Evolutionary conservation across 495 filamentous ascomycete species (phyloP).

Genomic region (Penicillium atrosanguineum): DNA sequence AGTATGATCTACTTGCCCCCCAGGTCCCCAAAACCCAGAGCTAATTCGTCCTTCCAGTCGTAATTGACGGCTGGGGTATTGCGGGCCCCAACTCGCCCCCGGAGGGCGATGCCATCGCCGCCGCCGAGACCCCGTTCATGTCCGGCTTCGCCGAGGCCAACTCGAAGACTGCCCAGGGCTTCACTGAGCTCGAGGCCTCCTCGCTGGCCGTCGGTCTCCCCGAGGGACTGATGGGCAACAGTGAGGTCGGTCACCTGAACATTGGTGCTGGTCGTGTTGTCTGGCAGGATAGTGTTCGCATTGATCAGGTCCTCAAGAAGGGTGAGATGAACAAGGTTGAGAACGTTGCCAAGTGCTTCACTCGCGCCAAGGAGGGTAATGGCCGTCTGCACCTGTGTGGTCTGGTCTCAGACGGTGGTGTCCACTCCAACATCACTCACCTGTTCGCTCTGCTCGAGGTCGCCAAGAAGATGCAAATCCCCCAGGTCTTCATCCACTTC

Average conservation of each 20-base stretch:
- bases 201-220: constrained; percentile 94
- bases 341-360: constrained; percentile 73
- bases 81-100: constrained; percentile 71
- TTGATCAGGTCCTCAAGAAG: constrained; percentile 93
- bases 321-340: constrained; percentile 74
- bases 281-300: constrained; percentile 98
- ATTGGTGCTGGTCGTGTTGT: constrained; percentile 97
- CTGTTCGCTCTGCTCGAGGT: constrained; percentile 81
- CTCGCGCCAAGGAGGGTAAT: constrained; percentile 79
- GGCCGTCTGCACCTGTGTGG: constrained; percentile 90
- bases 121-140: constrained; percentile 89
- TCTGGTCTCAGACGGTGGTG: constrained; percentile 90
- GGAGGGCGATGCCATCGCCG: constrained; percentile 90
- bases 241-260: constrained; percentile 96
- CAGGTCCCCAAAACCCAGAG: constrained; percentile 9
- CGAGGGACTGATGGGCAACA: constrained; percentile 98
- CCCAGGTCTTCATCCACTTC: constrained; percentile 96
- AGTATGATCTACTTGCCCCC: constrained; percentile 55
- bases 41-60: constrained; percentile 56
- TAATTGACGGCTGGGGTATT: constrained; percentile 98
- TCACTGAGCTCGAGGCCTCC: constrained; percentile 87
- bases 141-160: constrained; percentile 64
- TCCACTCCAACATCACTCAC: constrained; percentile 93
- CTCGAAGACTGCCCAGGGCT: constrained; percentile 70
- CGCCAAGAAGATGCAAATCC: constrained; percentile 82